A percentile compares a stretch with the other conserved stretches of the same genome.
These are phyloP conservation scores for Endocarpon pusillum DNA, from an alignment of 495 filamentous ascomycete genomes.

Conservation along the genomic window DNA sequence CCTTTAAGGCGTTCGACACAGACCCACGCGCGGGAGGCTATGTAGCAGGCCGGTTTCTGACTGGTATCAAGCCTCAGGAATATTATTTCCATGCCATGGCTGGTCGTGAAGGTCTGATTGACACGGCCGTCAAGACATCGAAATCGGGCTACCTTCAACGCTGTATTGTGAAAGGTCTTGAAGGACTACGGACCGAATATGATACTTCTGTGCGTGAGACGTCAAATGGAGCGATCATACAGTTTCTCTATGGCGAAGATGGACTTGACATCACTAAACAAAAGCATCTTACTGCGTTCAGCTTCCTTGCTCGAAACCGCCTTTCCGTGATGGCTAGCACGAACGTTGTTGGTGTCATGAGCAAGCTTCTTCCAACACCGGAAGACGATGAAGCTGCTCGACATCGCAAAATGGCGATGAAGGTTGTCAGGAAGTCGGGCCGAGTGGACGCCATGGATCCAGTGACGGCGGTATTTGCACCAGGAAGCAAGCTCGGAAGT, in stretches of 20 bases:
- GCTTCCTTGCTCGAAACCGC: constrained; percentile 73
- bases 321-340: constrained; percentile 36
- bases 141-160: constrained; percentile 93
- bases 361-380: constrained; percentile 20
- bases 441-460: constrained; percentile 58
- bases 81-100: constrained; percentile 99
- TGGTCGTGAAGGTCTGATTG: constrained; percentile 93
- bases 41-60: constrained; percentile 91
- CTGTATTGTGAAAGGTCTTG: constrained; percentile 98
- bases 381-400: constrained; percentile 30
- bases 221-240: constrained; percentile 77
- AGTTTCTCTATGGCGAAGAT: constrained; percentile 96
- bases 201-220: constrained; percentile 80
- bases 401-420: constrained; percentile 62
- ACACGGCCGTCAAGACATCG: constrained; percentile 97
- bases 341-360: constrained; percentile 31
- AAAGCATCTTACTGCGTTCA: constrained; percentile 78
- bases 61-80: constrained; percentile 90
- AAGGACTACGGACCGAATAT: constrained; percentile 80
- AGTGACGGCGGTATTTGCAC: constrained; percentile 52
- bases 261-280: constrained; percentile 88
- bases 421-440: constrained; percentile 54
- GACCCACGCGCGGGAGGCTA: constrained; percentile 85
- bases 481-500: constrained; percentile 60
- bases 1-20: constrained; percentile 83